Evolutionary conservation across 2,329 filamentous ascomycete genomes (phyloP), one percentile per base, ranked within the genome.

Genomic region (Aureobasidium sp.): DNA sequence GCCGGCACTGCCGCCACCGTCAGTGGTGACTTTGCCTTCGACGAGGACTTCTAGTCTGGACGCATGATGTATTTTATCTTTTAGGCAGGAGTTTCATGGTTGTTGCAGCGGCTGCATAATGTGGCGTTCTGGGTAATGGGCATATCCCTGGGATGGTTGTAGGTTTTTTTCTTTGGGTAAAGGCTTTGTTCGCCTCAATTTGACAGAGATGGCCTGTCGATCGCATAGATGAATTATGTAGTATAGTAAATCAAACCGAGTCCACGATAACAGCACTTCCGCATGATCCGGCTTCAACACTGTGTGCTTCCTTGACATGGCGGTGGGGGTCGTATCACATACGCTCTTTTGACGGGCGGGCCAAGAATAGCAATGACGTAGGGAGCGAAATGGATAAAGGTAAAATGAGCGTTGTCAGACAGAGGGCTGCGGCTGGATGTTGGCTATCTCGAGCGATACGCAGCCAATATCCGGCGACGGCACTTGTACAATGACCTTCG

Each of bases 11-110:
- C 58, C 74, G 79, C 70, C 51, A 64, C 65, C 44, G 64, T 70
- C 61, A 72, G 71, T 55, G 87, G 88, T 59, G 89, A 91, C 75
- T 94, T 98, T 75, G 79, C 74, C 70, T 97, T 98, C 65, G 90
- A 97, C 62, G 91, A 97, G 61, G 93, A 98, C 75, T 98, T 98
- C 68, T 97, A 88, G 79, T 77, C 68, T 58, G 14, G 10, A 48
- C 30, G n/a, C 17, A 41, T 30, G 37, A 16, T 24, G 30, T 25
- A 24, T 22, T 40, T 55, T 41, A 22, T 51, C n/a, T 55, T 27
- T 12, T 25, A 39, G 24, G 37, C 19, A 22, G 57, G 42, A 49
- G 44, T 51, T 19, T 35, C 29, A 39, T 34, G 32, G 39, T 40
- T 29, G 29, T 37, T 50, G 54, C 32, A 54, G 44, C 27, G 42